Evolutionary conservation across 345 rosid genomes (phyloP), one percentile per base, ranked within the genome.

Genomic region (Linum lewisii): DNA sequence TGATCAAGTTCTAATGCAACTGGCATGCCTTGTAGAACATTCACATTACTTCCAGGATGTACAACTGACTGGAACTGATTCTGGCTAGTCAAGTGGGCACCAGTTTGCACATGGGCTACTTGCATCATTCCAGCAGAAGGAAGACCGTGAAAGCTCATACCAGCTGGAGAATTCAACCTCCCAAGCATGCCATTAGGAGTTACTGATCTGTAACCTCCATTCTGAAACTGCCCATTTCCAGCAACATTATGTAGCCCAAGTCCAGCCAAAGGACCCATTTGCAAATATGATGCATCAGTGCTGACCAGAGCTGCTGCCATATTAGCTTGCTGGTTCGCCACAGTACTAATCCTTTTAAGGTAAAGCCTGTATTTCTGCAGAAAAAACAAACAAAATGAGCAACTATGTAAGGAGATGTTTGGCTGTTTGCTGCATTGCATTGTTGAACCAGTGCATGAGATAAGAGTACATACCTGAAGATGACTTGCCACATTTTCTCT

Each of bases 291-390:
- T 26, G 83, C 64, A 69, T 85, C 92, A 11, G 84, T 50, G 71
- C 81, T 63, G 21, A 77, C 76, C 21, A 72, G 64, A 57, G 77
- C 77, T 42, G 79, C 83, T 34, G 78, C 84, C 82, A 77, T 76
- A 49, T 77, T 77, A 61, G 87, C 86, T 70, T 84, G 91, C 69
- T 83, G 90, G 71, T 68, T 79, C 52, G 81, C 76, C 60, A 74
- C 84, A 21, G 79, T 74, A 63, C 89, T 83, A 57, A 83, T 77
- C 71, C 85, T 80, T 80, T 81, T 86, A 51, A 90, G 84, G 76
- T 77, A 81, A 69, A 83, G 84, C 60, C 97, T 78, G 51, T 81
- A 90, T 65, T 90, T 84, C 97, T 89, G 79, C 76, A 78, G 29
- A 63, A 63, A 70, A 52, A 26, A 59, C 36, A 18, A 44, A 58